These are phyloP conservation scores for Solanum bulbocastanum DNA, from an alignment of 257 asterid species.

Conservation along the genomic window DNA sequence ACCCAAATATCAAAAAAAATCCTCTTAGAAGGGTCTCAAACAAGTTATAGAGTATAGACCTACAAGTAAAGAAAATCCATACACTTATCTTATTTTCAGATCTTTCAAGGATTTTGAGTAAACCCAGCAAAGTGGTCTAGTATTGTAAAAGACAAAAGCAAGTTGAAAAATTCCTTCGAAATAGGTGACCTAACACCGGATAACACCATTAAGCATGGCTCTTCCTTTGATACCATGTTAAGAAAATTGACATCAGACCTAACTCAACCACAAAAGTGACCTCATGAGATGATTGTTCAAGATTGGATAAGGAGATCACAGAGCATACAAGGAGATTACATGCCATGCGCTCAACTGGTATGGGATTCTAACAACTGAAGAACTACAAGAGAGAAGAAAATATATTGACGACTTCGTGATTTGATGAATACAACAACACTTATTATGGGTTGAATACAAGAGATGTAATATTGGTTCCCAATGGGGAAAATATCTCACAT, in stretches of 20 bases:
- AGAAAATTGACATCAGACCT: neutral
- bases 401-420: neutral
- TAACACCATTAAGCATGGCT: neutral
- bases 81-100: neutral
- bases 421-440: neutral
- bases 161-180: neutral
- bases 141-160: neutral
- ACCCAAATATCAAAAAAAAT: neutral
- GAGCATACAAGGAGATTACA: neutral
- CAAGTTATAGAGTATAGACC: neutral
- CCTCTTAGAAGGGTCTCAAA: neutral
- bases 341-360: neutral
- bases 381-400: neutral
- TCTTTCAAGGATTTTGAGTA: neutral
- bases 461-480: neutral
- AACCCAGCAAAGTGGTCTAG: neutral
- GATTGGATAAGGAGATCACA: neutral
- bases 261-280: neutral
- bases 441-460: neutral
- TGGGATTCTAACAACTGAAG: neutral
- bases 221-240: neutral
- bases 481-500: neutral
- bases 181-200: neutral
- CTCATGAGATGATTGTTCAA: neutral
- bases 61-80: neutral